These are phyloP conservation scores for Picocystis salinarum DNA, from an alignment of 139 green algal species.

Conservation along the genomic window DNA sequence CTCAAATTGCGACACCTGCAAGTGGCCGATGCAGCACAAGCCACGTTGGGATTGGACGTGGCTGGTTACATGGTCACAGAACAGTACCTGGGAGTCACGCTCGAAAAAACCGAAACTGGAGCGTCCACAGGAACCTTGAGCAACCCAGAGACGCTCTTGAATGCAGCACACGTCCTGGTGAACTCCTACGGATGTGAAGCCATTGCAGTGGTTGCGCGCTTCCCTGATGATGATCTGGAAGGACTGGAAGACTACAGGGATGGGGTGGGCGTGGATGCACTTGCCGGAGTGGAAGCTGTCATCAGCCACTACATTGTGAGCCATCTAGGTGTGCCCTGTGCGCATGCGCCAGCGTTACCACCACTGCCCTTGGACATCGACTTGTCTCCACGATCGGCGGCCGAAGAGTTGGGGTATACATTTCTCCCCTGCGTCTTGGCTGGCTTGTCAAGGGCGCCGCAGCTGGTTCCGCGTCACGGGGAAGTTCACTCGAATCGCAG, in stretches of 20 bases:
- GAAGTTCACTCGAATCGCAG: neutral
- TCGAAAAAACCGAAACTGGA: neutral
- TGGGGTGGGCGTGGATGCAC: conserved; percentile 14
- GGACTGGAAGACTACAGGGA: conserved; percentile 15
- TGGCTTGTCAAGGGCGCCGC: conserved; percentile 8
- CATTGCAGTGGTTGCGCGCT: conserved; percentile 13
- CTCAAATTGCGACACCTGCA: conserved; percentile 13
- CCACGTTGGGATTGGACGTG: conserved; percentile 13
- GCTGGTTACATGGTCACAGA: conserved; percentile 12
- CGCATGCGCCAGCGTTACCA: conserved; percentile 14
- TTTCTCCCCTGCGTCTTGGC: conserved; percentile 14
- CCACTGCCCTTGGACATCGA: conserved; percentile 9
- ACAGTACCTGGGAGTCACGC: conserved; percentile 7
- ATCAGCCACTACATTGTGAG: conserved; percentile 19
- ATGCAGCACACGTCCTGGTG: conserved; percentile 2
- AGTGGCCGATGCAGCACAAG: conserved; percentile 15
- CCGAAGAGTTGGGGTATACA: conserved; percentile 16
- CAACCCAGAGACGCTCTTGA: conserved; percentile 8
- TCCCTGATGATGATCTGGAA: conserved; percentile 12
- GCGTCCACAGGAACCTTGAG: conserved; percentile 2
- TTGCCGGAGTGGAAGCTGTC: conserved; percentile 18
- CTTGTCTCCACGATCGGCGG: conserved; percentile 14
- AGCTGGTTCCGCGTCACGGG: conserved; percentile 3
- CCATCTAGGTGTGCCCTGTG: conserved; percentile 11
- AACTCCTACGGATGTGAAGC: conserved; percentile 6